Evolutionary conservation across 2,329 filamentous ascomycete species (phyloP), one percentile per base, ranked within the genome.

Genomic region (Verticillium isaacii): DNA sequence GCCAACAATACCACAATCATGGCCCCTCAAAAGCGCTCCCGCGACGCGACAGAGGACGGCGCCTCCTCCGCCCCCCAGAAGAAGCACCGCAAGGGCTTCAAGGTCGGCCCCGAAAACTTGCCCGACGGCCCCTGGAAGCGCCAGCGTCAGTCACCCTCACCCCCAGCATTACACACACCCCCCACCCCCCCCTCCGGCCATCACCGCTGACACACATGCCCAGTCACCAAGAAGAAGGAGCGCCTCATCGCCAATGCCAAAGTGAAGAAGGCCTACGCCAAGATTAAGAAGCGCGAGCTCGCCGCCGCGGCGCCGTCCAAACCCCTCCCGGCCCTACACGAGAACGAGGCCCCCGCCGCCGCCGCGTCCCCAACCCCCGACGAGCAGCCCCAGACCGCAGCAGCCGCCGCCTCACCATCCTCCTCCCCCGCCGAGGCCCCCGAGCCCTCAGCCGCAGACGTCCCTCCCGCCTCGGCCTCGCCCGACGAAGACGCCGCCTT

Each of bases 181-280:
- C 59, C 61, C 23, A 52, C 17, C 52, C 59, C 61, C 23, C 61
- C 45, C 14, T 37, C 52, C 52, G 56, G 50, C 56, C 55, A 50
- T 54, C 63, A 54, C n/a, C 45, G 23, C 34, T 15, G 23, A 39
- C 23, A 55, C 8, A 25, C 29, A 32, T 14, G 1, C 11, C 12
- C 11, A 39, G 91, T 91, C 62, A 87, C 91, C 75, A 94, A 94
- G 76, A 95, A 97, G 71, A 98, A 98, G 77, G 85, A 89, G 66
- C 86, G 91, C 67, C 80, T 97, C 61, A 97, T 98, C 69, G 87
- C 93, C 75, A 96, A 95, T 74, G 93, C 93, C 64, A 97, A 97
- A 76, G 83, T 97, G 65, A 95, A 94, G 77, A 96, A 97, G 76
- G 86, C 90, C 52, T 97, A 97, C 73, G 90, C 90, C 65, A 97